Conservation (phyloP, 345 rosid genomes). For the Sisymbrium altissimum region DNA sequence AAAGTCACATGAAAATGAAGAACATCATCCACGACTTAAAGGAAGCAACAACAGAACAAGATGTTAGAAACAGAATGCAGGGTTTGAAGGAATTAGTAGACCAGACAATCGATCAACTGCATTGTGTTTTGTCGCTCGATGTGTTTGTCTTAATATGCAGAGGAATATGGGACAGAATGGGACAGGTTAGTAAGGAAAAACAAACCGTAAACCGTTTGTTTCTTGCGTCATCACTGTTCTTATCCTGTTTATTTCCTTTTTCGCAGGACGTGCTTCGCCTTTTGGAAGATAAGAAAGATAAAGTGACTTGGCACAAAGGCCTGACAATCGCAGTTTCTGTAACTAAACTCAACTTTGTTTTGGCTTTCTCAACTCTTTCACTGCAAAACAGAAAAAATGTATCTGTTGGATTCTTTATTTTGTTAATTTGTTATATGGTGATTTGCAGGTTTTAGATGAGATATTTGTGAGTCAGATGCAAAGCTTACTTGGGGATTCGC, state of each 20-base stretch:
- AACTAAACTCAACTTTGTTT: constrained; percentile 25
- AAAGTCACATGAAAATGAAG: constrained; percentile 61
- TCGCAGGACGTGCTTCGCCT: constrained; percentile 61
- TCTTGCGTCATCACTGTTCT: not conserved
- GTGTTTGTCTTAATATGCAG: constrained; percentile 65
- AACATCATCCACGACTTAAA: constrained; percentile 72
- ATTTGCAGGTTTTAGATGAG: constrained; percentile 70
- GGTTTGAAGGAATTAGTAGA: constrained; percentile 64
- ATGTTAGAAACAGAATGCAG: constrained; percentile 64
- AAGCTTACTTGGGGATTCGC: constrained; percentile 64
- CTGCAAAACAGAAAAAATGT: not conserved
- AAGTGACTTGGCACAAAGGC: constrained; percentile 73
- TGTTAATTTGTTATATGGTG: not conserved
- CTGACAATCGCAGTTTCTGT: constrained; percentile 64
- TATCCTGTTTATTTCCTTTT: not conserved
- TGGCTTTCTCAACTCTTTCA: not conserved
- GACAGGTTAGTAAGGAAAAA: constrained; percentile 46
- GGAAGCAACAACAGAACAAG: constrained; percentile 61
- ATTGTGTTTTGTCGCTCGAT: constrained; percentile 50
- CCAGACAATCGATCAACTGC: constrained; percentile 57
- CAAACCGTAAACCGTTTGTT: not conserved
- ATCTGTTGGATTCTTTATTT: not conserved
- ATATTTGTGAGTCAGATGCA: constrained; percentile 71
- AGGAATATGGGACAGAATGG: constrained; percentile 82
- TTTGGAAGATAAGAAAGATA: constrained; percentile 67